Percentiles rank a stretch among this genome's conserved stretches.
These are phyloP conservation scores for Hypoxylon sp. DNA, from an alignment of 2,329 filamentous ascomycete genomes.

Conservation along the genomic window DNA sequence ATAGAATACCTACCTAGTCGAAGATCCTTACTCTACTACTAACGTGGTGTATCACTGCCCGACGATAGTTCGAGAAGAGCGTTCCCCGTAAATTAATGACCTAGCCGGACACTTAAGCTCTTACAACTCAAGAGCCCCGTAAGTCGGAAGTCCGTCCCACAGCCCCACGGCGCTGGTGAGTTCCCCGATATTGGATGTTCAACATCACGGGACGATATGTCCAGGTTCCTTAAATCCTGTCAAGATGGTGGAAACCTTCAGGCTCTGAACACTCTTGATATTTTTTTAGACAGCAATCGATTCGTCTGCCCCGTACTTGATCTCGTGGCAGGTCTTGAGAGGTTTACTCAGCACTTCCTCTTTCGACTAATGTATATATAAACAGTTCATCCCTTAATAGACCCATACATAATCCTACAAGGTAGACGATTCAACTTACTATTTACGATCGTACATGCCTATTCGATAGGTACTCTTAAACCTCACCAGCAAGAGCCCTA, in stretches of 20 bases:
- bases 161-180: conserved; percentile 35
- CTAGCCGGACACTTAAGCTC: conserved; percentile 17
- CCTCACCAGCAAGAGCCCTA: background rate
- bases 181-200: conserved; percentile 41
- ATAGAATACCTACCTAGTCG: no score
- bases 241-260: conserved; percentile 26
- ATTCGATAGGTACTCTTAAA: background rate
- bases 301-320: conserved; percentile 26
- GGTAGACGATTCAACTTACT: conserved; percentile 4
- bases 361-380: conserved; percentile 23
- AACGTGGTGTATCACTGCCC: background rate
- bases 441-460: conserved; percentile 5
- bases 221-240: conserved; percentile 14
- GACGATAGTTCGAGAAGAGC: background rate
- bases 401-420: conserved; percentile 12
- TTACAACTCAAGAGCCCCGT: conserved; percentile 11
- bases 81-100: conserved; percentile 25
- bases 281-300: conserved; percentile 19
- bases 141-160: conserved; percentile 41
- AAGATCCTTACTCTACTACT: background rate
- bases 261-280: conserved; percentile 8
- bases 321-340: conserved; percentile 41
- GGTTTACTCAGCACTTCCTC: conserved; percentile 18
- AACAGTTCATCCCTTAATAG: conserved; percentile 23
- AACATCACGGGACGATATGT: conserved; percentile 39